These are phyloP conservation scores for Skeletonema grethae DNA, from an alignment of 108 stramenopile genomes.

Conservation along the genomic window DNA sequence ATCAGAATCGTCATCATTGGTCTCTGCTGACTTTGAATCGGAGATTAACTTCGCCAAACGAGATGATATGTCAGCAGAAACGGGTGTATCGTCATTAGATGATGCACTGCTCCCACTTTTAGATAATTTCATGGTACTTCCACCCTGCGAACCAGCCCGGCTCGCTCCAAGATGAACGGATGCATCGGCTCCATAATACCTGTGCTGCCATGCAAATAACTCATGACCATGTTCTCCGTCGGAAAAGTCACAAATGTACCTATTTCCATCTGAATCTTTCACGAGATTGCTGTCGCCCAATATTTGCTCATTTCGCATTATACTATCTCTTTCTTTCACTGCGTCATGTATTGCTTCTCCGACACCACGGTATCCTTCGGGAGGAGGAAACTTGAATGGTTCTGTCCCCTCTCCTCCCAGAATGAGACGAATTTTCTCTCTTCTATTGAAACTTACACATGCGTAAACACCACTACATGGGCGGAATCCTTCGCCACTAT, in stretches of 20 bases:
- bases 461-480: constrained; percentile 89
- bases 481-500: constrained; percentile 78
- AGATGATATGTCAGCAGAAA: constrained; percentile 28
- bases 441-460: constrained; percentile 88
- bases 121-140: constrained; percentile 12
- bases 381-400: constrained; percentile 69
- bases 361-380: constrained; percentile 76
- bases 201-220: constrained; percentile 87
- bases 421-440: constrained; percentile 73
- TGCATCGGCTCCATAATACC: constrained; percentile 90
- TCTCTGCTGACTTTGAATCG: constrained; percentile 27
- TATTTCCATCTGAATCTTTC: constrained; percentile 28
- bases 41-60: constrained; percentile 37
- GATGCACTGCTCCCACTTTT: constrained; percentile 12
- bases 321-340: constrained; percentile 58
- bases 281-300: constrained; percentile 7
- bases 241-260: constrained; percentile 82
- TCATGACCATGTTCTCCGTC: constrained; percentile 91
- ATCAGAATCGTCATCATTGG: constrained; percentile 2
- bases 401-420: constrained; percentile 73
- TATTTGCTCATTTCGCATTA: constrained; percentile 64
- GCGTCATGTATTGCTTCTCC: constrained; percentile 74
- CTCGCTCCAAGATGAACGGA: constrained; percentile 83
- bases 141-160: constrained; percentile 23
- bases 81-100: constrained; percentile 9